A percentile compares a stretch with the other conserved stretches of the same genome.
phyloP scores from a whole-genome alignment of 2,329 filamentous ascomycete genomes.

The Aureobasidium uvarum region DNA sequence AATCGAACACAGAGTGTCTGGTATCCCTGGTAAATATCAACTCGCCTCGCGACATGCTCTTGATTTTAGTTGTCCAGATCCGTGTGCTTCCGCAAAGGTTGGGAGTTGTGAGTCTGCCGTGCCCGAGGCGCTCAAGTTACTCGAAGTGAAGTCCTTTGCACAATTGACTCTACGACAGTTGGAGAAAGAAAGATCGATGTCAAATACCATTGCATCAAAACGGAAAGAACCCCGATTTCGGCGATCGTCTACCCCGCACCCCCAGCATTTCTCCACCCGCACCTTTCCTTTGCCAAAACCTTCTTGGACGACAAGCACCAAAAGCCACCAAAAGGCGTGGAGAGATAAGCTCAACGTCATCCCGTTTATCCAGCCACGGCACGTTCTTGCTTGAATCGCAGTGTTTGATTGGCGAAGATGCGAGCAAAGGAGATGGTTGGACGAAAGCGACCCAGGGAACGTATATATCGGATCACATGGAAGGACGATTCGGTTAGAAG shows the following conservation, averaged over 20 bases:
- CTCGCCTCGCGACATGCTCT: neutral
- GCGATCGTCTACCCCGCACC: neutral
- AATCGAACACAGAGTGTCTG: neutral
- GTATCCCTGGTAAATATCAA: neutral
- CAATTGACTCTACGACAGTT: neutral
- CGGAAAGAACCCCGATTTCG: slow-evolving; percentile 1
- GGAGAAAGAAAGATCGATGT: neutral
- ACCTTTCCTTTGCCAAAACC: neutral
- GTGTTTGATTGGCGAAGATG: neutral
- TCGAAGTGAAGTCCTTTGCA: neutral
- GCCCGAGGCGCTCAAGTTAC: neutral
- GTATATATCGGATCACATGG: slow-evolving; percentile 9
- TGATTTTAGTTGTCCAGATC: neutral
- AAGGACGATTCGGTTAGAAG: neutral
- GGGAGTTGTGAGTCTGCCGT: neutral
- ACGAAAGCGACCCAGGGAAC: slow-evolving; percentile 3
- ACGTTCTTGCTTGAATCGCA: neutral
- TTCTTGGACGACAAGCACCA: neutral
- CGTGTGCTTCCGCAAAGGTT: neutral
- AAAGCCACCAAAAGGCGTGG: neutral
- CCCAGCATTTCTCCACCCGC: neutral
- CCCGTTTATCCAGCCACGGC: neutral
- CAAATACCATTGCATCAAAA: neutral
- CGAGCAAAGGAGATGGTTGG: neutral
- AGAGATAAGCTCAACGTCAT: slow-evolving; percentile 11